phyloP scores from a whole-genome alignment of 129 eudicot species.

The Flaveria sonorensis region DNA sequence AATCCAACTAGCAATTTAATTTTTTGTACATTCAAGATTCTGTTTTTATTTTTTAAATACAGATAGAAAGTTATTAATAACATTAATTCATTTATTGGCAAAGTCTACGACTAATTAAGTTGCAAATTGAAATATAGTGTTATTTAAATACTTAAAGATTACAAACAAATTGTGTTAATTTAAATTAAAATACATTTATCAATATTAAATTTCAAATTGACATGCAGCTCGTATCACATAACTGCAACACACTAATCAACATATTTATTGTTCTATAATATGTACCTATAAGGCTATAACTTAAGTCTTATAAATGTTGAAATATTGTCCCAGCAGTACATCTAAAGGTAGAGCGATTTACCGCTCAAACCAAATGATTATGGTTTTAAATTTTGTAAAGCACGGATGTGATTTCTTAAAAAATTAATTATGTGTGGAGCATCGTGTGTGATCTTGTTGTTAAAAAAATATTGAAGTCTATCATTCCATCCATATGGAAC shows the following conservation, averaged over 20 bases:
- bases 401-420: too few relatives aligned
- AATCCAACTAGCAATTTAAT: constrained; percentile 19
- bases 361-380: too few relatives aligned
- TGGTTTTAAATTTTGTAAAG: too few relatives aligned
- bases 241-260: background rate
- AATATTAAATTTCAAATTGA: background rate
- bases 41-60: background rate
- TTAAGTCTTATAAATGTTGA: too few relatives aligned
- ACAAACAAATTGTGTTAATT: background rate
- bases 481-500: background rate
- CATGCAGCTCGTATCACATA: background rate
- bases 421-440: too few relatives aligned
- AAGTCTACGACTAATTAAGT: constrained; percentile 18
- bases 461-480: background rate
- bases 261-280: too few relatives aligned
- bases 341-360: too few relatives aligned
- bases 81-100: background rate
- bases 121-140: background rate
- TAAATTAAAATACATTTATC: background rate
- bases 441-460: too few relatives aligned
- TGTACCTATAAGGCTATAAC: too few relatives aligned
- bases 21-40: constrained; percentile 10
- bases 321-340: too few relatives aligned
- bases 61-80: constrained; percentile 1
- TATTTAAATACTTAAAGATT: background rate